Conservation (phyloP, 768 basidiomycete species). For the Boletus pseudopeckii region DNA sequence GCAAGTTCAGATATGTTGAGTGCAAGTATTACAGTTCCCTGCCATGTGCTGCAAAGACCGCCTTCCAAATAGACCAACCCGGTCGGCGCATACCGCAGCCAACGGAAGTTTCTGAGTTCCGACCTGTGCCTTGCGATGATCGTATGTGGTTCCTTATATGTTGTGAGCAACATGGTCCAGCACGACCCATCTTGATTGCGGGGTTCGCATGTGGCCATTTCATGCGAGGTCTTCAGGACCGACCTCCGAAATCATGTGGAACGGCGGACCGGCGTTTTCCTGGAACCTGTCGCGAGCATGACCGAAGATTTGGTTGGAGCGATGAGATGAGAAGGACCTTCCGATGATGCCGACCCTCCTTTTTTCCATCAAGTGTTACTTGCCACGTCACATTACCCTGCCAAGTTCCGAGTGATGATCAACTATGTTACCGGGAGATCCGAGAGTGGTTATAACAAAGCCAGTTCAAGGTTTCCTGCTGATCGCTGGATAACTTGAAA, state of each 20-base stretch:
- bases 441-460: neutral
- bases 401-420: neutral
- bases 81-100: neutral
- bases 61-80: conserved; percentile 7
- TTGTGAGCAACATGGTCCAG: neutral
- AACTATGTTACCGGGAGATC: neutral
- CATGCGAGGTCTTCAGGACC: conserved; percentile 6
- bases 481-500: neutral
- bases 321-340: neutral
- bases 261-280: neutral
- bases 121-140: neutral
- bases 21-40: neutral
- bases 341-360: neutral
- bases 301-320: neutral
- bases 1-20: neutral
- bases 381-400: conserved; percentile 14
- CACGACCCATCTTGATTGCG: neutral
- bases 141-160: neutral
- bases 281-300: neutral
- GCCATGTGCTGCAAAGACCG: neutral
- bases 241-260: neutral
- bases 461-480: neutral
- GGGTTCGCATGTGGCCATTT: neutral
- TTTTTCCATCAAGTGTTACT: neutral
- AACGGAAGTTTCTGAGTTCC: neutral